phyloP scores from a whole-genome alignment of 176 grass and related monocot genomes.

The Oryza glumipatula region DNA sequence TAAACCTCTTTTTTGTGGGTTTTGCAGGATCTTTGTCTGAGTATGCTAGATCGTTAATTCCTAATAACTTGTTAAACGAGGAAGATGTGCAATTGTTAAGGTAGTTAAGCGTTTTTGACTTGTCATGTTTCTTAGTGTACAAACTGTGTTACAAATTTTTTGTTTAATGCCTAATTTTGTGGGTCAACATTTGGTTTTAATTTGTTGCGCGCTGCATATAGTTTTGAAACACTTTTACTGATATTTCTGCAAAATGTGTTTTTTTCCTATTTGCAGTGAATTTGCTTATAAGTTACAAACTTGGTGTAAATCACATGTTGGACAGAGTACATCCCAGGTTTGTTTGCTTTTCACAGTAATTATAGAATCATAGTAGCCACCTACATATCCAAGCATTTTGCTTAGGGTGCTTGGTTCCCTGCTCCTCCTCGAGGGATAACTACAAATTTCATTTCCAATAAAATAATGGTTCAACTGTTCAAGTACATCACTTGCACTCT shows the following conservation, averaged over 20 bases:
- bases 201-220: constrained; percentile 9
- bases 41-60: constrained; percentile 83
- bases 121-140: neutral
- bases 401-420: neutral
- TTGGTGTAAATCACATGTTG: constrained; percentile 56
- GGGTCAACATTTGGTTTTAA: constrained; percentile 18
- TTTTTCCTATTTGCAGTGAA: constrained; percentile 61
- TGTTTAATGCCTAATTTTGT: constrained; percentile 30
- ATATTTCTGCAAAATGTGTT: constrained; percentile 25
- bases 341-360: constrained; percentile 33
- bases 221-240: neutral
- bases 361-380: neutral
- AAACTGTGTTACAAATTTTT: neutral
- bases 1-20: constrained; percentile 38
- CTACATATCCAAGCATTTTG: constrained; percentile 14
- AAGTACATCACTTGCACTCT: neutral
- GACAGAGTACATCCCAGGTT: constrained; percentile 59
- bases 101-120: constrained; percentile 49
- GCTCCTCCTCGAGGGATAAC: neutral
- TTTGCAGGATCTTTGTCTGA: constrained; percentile 80
- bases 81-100: constrained; percentile 89
- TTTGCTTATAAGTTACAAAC: constrained; percentile 78
- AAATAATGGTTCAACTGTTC: constrained; percentile 1
- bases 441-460: neutral
- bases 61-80: constrained; percentile 73